Conservation (phyloP, 495 filamentous ascomycete species). For the Neurospora sp. region DNA sequence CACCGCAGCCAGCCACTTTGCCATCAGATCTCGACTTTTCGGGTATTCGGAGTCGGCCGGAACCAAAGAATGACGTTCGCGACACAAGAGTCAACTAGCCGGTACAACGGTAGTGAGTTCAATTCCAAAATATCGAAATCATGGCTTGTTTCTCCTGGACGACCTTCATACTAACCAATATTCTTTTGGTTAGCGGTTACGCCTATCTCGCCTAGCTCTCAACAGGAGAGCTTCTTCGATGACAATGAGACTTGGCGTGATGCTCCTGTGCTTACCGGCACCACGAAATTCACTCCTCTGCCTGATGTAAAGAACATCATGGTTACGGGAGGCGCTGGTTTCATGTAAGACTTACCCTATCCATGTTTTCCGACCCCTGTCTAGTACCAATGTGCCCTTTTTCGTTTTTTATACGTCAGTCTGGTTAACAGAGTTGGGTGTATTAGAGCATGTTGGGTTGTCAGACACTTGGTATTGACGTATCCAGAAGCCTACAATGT, state of each 20-base stretch:
- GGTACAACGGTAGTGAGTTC: background rate
- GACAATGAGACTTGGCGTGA: conserved; percentile 52
- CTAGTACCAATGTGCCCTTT: background rate
- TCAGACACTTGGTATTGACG: conserved; percentile 55
- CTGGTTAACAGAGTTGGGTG: conserved; percentile 1
- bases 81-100: background rate
- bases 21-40: background rate
- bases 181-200: background rate
- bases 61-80: background rate
- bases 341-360: conserved; percentile 43
- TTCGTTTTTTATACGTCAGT: background rate
- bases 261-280: conserved; percentile 52
- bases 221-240: conserved; percentile 31
- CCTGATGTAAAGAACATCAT: conserved; percentile 59
- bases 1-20: background rate
- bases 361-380: conserved; percentile 1
- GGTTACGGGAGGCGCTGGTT: conserved; percentile 62
- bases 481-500: conserved; percentile 62
- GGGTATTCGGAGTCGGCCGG: background rate
- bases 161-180: background rate
- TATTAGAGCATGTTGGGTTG: conserved; percentile 55
- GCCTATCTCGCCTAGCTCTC: background rate
- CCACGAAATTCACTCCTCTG: conserved; percentile 51
- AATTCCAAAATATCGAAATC: background rate
- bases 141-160: background rate